These are phyloP conservation scores for Vigna mungo DNA, from an alignment of 306 rosid species.

Conservation along the genomic window DNA sequence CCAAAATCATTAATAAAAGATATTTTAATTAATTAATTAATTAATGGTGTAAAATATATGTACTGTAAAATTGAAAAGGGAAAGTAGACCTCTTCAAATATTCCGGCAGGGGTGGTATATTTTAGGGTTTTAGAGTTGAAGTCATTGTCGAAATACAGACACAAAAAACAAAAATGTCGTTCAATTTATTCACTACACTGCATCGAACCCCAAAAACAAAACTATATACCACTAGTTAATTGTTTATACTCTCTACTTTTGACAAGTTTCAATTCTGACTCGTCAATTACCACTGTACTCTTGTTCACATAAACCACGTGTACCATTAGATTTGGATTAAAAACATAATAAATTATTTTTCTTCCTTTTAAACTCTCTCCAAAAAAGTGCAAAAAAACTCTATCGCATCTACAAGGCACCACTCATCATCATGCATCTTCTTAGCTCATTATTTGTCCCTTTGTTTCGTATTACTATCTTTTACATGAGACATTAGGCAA, in stretches of 20 bases:
- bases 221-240: neutral
- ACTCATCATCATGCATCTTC: neutral
- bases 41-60: too few relatives aligned
- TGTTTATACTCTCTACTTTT: neutral
- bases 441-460: neutral
- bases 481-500: neutral
- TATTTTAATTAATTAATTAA: too few relatives aligned
- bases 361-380: neutral
- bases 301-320: neutral
- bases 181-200: neutral
- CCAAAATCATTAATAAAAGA: too few relatives aligned
- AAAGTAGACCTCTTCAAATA: neutral
- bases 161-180: neutral
- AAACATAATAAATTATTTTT: neutral
- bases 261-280: conserved; percentile 3
- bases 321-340: neutral
- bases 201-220: neutral
- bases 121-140: too few relatives aligned
- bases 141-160: neutral
- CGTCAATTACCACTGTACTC: neutral
- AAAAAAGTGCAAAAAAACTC: neutral
- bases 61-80: too few relatives aligned
- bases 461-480: neutral
- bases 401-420: neutral
- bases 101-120: neutral